These are phyloP conservation scores for Asterionellopsis glacialis DNA, from an alignment of 108 stramenopile species.

Conservation along the genomic window DNA sequence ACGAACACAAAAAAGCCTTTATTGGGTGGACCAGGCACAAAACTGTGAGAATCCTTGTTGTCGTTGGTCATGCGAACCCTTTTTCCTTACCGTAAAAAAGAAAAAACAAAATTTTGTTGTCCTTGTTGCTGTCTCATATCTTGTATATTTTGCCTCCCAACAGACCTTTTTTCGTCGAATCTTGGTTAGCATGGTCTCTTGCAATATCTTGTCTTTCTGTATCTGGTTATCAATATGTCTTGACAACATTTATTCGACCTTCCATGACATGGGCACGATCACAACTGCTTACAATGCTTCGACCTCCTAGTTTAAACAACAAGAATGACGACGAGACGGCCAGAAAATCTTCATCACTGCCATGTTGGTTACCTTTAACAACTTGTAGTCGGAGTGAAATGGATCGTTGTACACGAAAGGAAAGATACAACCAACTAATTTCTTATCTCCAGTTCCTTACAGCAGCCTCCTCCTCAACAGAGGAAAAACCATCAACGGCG, in stretches of 20 bases:
- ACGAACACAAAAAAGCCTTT: no score
- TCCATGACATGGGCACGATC: not conserved
- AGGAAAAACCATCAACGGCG: no score
- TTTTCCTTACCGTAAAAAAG: no score
- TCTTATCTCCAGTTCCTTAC: not conserved
- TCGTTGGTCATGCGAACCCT: no score
- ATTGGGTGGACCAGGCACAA: no score
- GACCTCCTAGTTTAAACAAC: not conserved
- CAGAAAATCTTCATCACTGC: not conserved
- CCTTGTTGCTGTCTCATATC: no score
- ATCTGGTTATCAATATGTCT: constrained; percentile 6
- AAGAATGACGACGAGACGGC: not conserved
- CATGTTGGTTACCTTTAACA: constrained; percentile 15
- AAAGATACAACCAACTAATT: constrained; percentile 10
- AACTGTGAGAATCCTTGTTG: no score
- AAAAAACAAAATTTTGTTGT: no score
- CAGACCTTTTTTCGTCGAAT: not conserved
- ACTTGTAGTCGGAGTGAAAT: constrained; percentile 25
- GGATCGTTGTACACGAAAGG: not conserved
- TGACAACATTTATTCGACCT: not conserved
- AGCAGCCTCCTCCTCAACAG: not conserved
- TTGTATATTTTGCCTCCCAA: no score
- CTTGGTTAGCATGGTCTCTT: constrained; percentile 2
- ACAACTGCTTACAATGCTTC: not conserved
- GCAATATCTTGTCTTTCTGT: not conserved